Conservation (phyloP, 257 asterid genomes). For the Nicotiana noctiflora region DNA sequence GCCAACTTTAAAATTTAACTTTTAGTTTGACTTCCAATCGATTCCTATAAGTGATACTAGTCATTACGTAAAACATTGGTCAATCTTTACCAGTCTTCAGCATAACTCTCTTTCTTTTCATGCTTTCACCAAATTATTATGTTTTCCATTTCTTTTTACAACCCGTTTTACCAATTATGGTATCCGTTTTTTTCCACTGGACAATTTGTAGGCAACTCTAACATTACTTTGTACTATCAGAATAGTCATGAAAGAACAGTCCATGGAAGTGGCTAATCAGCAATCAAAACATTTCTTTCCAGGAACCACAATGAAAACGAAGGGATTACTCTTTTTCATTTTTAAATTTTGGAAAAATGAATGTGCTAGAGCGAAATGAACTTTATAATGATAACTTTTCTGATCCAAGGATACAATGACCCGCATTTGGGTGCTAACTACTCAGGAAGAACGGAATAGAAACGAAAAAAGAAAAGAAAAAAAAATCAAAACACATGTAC, state of each 20-base stretch:
- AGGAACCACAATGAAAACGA: no score
- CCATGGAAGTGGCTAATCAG: background rate
- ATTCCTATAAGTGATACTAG: no score
- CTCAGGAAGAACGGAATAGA: background rate
- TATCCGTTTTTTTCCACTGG: no score
- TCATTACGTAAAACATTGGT: no score
- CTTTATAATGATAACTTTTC: background rate
- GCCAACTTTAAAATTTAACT: no score
- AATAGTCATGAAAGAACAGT: background rate
- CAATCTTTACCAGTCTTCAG: no score
- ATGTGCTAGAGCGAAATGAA: background rate
- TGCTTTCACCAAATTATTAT: no score
- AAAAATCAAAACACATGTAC: conserved; percentile 8
- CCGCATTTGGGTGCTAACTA: conserved; percentile 12
- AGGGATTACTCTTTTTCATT: background rate
- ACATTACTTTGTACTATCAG: background rate
- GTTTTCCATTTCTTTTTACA: no score
- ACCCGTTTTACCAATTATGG: no score
- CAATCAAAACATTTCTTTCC: background rate
- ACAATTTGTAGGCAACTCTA: background rate
- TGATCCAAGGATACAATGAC: conserved; percentile 4
- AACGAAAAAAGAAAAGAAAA: background rate
- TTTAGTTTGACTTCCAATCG: no score
- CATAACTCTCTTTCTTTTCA: no score
- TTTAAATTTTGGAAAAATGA: background rate